A percentile compares a stretch with the other conserved stretches of the same genome.
phyloP scores from a whole-genome alignment of 2,329 filamentous ascomycete genomes.

The Pseudogymnoascus sp. region DNA sequence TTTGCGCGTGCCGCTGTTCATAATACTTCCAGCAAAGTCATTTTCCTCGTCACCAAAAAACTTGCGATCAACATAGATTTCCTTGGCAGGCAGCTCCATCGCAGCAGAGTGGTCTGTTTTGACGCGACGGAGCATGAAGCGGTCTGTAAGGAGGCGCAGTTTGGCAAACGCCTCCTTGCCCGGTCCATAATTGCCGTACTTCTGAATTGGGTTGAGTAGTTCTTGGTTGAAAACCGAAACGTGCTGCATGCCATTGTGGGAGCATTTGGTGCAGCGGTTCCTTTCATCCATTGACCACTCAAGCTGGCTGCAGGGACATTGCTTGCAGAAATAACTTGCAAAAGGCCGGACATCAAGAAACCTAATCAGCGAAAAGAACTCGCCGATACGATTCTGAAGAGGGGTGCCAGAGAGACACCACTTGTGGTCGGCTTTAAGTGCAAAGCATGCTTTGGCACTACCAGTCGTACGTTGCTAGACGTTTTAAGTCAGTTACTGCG shows the following conservation, averaged over 20 bases:
- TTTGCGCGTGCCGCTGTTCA: conserved; percentile 78
- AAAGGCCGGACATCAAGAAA: conserved; percentile 87
- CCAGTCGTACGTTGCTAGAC: conserved; percentile 67
- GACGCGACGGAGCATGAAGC: conserved; percentile 90
- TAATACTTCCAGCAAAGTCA: conserved; percentile 91
- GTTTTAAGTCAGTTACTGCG: conserved; percentile 26
- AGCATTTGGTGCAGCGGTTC: conserved; percentile 63
- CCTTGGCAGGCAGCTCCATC: conserved; percentile 94
- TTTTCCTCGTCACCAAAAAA: conserved; percentile 96
- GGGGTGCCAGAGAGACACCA: conserved; percentile 96
- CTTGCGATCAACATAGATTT: conserved; percentile 83
- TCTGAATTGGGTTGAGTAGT: conserved; percentile 73
- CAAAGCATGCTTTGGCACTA: conserved; percentile 92
- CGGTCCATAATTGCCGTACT: conserved; percentile 49
- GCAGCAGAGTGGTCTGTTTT: conserved; percentile 90
- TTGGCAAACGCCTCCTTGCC: conserved; percentile 69
- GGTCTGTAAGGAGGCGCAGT: conserved; percentile 78
- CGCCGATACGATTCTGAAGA: conserved; percentile 92
- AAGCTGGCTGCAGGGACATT: conserved; percentile 69
- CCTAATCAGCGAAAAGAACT: conserved; percentile 89
- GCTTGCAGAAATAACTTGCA: conserved; percentile 87
- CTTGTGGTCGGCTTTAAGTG: conserved; percentile 76
- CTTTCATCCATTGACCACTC: conserved; percentile 75
- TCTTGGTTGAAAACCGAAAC: conserved; percentile 92
- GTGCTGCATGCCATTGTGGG: conserved; percentile 44